A percentile compares a stretch with the other conserved stretches of the same genome.
Evolutionary conservation across 2,329 filamentous ascomycete genomes (phyloP).

Genomic region (Lecanosticta acicola): DNA sequence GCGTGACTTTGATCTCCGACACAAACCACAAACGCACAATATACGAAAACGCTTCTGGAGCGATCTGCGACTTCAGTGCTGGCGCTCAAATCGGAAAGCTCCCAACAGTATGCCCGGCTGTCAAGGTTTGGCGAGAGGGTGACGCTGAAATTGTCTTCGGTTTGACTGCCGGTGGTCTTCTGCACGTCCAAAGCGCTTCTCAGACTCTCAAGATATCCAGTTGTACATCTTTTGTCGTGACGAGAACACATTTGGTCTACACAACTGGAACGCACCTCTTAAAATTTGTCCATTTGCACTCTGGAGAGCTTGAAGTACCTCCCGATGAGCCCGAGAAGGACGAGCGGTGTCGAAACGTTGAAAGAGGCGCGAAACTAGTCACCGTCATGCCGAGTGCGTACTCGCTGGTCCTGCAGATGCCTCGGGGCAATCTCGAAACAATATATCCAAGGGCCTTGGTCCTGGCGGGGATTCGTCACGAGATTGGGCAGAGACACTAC

Average conservation of each 20-base stretch:
- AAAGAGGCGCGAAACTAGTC: constrained; percentile 79
- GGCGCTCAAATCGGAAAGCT: constrained; percentile 10
- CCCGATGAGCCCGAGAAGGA: constrained; percentile 85
- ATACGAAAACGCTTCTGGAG: constrained; percentile 17
- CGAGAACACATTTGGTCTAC: constrained; percentile 76
- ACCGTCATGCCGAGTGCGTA: constrained; percentile 86
- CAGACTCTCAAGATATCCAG: constrained; percentile 70
- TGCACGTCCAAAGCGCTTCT: constrained; percentile 48
- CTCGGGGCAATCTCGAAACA: constrained; percentile 89
- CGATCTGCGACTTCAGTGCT: constrained; percentile 6
- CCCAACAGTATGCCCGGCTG: constrained; percentile 23
- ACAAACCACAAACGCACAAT: constrained; percentile 21
- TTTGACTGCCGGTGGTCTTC: constrained; percentile 66
- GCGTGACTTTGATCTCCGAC: constrained; percentile 9
- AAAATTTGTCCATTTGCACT: constrained; percentile 82
- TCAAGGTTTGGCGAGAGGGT: constrained; percentile 34
- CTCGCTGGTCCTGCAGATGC: constrained; percentile 86
- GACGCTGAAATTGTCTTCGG: constrained; percentile 49
- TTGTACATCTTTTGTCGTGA: constrained; percentile 85
- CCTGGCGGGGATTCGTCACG: constrained; percentile 75
- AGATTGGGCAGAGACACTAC: constrained; percentile 77
- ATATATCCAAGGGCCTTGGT: constrained; percentile 92
- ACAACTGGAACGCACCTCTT: constrained; percentile 89
- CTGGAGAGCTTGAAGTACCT: constrained; percentile 69
- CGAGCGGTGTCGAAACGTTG: constrained; percentile 85